These are phyloP conservation scores for Mycena sanguinolenta DNA, from an alignment of 768 basidiomycete species.

Conservation along the genomic window DNA sequence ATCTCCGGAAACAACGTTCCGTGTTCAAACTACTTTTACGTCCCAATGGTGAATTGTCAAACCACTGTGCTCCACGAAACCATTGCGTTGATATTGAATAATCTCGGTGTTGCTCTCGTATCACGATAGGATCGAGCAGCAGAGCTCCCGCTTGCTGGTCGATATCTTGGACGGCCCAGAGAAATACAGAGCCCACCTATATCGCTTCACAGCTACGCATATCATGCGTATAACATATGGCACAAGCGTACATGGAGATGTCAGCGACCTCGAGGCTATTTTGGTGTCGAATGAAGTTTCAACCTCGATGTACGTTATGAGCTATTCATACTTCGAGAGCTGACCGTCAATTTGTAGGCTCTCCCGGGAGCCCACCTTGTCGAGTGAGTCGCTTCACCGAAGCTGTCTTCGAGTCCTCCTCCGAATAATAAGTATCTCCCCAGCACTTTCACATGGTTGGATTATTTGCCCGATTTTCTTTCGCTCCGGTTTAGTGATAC, in stretches of 20 bases:
- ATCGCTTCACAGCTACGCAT: constrained; percentile 6
- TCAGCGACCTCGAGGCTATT: constrained; percentile 5
- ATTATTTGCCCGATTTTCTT: constrained; percentile 16
- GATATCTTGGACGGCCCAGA: neutral
- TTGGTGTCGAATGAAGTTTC: constrained; percentile 11
- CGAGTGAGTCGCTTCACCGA: neutral
- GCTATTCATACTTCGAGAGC: no score
- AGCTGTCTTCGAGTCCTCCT: neutral
- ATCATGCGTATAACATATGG: constrained; percentile 17
- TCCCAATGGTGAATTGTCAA: neutral
- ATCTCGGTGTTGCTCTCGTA: neutral
- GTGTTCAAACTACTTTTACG: constrained; percentile 14
- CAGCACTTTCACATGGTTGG: constrained; percentile 5
- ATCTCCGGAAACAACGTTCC: constrained; percentile 5
- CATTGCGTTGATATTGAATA: neutral
- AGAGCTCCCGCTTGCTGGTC: neutral
- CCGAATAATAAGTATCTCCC: neutral
- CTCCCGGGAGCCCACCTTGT: constrained; percentile 14
- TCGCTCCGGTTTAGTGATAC: neutral
- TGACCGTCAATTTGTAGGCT: neutral
- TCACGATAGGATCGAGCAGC: constrained; percentile 5
- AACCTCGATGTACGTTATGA: constrained; percentile 3
- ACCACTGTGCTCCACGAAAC: neutral
- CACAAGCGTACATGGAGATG: neutral
- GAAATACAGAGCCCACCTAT: constrained; percentile 8